Evolutionary conservation across 192 early-diverging fungal genomes (phyloP).

Genomic region (Umbelopsis sp.): DNA sequence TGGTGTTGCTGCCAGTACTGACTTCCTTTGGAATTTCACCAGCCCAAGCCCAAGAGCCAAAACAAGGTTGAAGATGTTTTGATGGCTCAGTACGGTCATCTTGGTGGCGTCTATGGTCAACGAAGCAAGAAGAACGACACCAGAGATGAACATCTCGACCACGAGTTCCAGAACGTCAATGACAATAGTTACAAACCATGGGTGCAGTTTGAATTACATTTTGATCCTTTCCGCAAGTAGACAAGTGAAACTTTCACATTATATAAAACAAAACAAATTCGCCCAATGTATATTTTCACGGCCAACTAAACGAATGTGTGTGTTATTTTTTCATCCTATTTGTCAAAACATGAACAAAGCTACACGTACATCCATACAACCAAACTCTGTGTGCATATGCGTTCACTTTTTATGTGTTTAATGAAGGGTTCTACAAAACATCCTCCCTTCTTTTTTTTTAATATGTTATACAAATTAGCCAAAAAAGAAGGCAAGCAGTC

Average conservation of each 20-base stretch:
- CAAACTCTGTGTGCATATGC: too few species aligned
- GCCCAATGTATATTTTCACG: slow-evolving; percentile 15
- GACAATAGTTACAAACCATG: slow-evolving; percentile 94
- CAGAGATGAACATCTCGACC: slow-evolving; percentile 74
- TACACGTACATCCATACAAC: too few species aligned
- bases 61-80: slow-evolving; percentile 78
- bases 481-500: neutral
- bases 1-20: too few species aligned
- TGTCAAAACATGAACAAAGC: too few species aligned
- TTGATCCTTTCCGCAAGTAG: slow-evolving; percentile 48
- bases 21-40: neutral
- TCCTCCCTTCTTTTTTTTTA: neutral
- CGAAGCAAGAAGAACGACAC: slow-evolving; percentile 25
- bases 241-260: neutral
- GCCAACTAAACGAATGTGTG: neutral
- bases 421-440: neutral
- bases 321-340: too few species aligned
- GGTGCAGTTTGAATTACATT: slow-evolving; percentile 75
- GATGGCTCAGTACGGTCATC: slow-evolving; percentile 77
- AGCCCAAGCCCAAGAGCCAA: slow-evolving; percentile 81
- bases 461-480: neutral
- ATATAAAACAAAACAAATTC: neutral
- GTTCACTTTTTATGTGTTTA: neutral
- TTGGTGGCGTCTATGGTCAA: slow-evolving; percentile 71
- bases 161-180: slow-evolving; percentile 76